Conservation (phyloP, 2,329 filamentous ascomycete species). For the Rhynchosporium agropyri region DNA sequence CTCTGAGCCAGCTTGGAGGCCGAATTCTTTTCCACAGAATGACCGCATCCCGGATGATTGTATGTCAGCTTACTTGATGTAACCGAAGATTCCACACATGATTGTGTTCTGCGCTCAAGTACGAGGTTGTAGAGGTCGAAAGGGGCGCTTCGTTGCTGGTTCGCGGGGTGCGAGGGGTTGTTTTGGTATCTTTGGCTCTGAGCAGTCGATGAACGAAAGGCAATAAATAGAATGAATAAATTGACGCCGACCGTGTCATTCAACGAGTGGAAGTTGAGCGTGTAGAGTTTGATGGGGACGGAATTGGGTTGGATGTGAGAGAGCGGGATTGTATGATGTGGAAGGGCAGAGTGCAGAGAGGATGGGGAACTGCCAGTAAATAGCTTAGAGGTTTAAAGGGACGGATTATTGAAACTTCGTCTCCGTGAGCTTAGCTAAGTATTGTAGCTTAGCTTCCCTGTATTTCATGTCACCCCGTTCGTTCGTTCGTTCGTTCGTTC, state of each 20-base stretch:
- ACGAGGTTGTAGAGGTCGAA: neutral
- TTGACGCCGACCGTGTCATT: neutral
- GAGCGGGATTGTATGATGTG: neutral
- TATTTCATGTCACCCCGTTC: too few species aligned
- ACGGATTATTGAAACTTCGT: too few species aligned
- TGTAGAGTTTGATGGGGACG: neutral
- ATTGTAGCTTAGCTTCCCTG: too few species aligned
- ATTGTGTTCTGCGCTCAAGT: conserved; percentile 9
- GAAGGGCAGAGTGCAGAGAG: neutral
- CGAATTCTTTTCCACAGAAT: neutral
- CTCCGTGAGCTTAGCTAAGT: conserved; percentile 2
- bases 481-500: too few species aligned
- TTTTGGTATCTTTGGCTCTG: neutral
- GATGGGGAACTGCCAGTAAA: neutral
- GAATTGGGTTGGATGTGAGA: neutral
- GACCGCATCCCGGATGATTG: neutral
- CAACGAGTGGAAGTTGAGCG: conserved; percentile 9
- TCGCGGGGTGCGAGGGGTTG: conserved; percentile 10
- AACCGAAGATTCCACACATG: conserved; percentile 24
- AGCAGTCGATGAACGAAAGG: neutral
- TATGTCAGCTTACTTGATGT: conserved; percentile 18
- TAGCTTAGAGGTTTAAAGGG: neutral
- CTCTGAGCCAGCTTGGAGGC: neutral
- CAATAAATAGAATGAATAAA: conserved; percentile 1
- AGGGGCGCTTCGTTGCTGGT: conserved; percentile 11